A percentile compares a stretch with the other conserved stretches of the same genome.
phyloP scores from a whole-genome alignment of 2,329 filamentous ascomycete genomes.

The Aspergillus fijiensis region DNA sequence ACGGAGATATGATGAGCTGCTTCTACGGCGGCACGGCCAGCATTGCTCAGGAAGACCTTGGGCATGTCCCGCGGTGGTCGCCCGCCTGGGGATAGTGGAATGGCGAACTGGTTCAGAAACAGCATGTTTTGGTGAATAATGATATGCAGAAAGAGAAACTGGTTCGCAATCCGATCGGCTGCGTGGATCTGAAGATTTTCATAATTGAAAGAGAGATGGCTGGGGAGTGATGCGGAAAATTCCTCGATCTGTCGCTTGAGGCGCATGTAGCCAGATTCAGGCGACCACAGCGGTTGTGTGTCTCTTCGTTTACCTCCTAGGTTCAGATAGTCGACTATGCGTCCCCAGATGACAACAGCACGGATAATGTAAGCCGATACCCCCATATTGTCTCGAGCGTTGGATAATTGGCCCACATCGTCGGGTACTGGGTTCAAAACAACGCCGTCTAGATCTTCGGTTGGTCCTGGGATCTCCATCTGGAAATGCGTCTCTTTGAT shows the following conservation, averaged over 20 bases:
- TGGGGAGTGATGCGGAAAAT: constrained; percentile 68
- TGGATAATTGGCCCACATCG: constrained; percentile 63
- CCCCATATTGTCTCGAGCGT: constrained; percentile 83
- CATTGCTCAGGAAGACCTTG: constrained; percentile 72
- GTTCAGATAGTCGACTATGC: constrained; percentile 85
- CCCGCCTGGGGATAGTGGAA: constrained; percentile 65
- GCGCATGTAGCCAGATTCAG: constrained; percentile 71
- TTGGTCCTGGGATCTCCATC: constrained; percentile 84
- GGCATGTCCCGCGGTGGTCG: constrained; percentile 69
- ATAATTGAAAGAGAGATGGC: constrained; percentile 67
- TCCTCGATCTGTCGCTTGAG: constrained; percentile 71
- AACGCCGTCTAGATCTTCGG: constrained; percentile 75
- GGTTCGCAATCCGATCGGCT: constrained; percentile 81
- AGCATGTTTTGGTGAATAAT: constrained; percentile 84
- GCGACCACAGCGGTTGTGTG: constrained; percentile 73
- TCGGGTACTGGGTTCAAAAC: constrained; percentile 62
- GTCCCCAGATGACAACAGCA: constrained; percentile 83
- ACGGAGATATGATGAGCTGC: constrained; percentile 85
- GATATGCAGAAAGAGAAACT: constrained; percentile 90
- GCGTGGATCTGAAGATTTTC: constrained; percentile 85
- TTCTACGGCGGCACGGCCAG: constrained; percentile 72
- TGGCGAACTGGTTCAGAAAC: constrained; percentile 85
- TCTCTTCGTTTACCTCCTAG: constrained; percentile 83
- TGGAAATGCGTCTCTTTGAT: constrained; percentile 88
- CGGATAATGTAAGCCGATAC: constrained; percentile 88